Evolutionary conservation across 164 flowering plant genomes (phyloP).

Genomic region (Echeveria elegans): DNA sequence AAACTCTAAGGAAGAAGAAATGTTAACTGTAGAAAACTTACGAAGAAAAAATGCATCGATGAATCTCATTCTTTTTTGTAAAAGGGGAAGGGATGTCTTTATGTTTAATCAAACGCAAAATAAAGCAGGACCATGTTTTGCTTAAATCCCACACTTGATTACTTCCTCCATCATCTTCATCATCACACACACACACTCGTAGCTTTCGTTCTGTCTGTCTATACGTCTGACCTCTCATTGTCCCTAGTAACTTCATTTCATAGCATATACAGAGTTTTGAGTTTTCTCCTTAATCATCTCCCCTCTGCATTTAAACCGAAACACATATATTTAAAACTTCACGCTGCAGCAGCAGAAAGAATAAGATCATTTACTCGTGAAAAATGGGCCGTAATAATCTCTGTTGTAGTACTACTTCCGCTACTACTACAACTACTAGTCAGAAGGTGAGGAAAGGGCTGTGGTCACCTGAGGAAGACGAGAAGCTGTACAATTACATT

Average conservation of each 20-base stretch:
- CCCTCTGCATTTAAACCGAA: background rate
- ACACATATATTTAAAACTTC: background rate
- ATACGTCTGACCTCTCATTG: too few species aligned
- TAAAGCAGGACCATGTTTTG: background rate
- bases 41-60: too few species aligned
- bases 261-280: too few species aligned
- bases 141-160: constrained; percentile 7
- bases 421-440: too few species aligned
- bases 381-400: constrained; percentile 70
- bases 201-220: background rate
- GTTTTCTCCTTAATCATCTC: constrained; percentile 1
- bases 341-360: background rate
- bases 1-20: too few species aligned
- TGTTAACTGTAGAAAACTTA: too few species aligned
- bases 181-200: too few species aligned
- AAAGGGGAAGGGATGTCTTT: background rate
- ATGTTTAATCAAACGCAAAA: background rate
- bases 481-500: constrained; percentile 66
- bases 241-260: background rate
- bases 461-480: constrained; percentile 96
- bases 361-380: background rate
- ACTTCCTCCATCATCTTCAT: background rate
- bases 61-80: too few species aligned
- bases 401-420: constrained; percentile 17
- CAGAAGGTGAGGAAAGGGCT: constrained; percentile 74